Evolutionary conservation across 306 rosid genomes (phyloP).

Genomic region (Cicer yamashitae): DNA sequence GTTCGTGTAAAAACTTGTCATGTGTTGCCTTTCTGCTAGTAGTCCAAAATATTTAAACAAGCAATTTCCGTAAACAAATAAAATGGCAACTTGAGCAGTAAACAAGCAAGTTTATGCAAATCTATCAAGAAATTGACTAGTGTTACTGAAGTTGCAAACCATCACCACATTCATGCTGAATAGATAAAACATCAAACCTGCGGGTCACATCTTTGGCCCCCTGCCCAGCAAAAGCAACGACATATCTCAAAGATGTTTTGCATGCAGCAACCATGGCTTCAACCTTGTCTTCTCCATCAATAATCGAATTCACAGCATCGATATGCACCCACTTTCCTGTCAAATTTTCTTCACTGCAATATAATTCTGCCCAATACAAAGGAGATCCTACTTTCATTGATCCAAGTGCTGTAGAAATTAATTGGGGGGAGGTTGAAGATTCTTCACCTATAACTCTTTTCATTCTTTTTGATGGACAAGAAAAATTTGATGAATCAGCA

Average conservation of each 20-base stretch:
- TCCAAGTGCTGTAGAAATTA: slow-evolving; percentile 82
- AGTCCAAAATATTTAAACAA: slow-evolving; percentile 30
- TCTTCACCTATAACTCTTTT: slow-evolving; percentile 61
- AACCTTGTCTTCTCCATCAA: slow-evolving; percentile 88
- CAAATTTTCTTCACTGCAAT: slow-evolving; percentile 84
- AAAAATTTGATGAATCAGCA: slow-evolving; percentile 43
- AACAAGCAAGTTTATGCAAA: slow-evolving; percentile 28
- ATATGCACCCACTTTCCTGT: slow-evolving; percentile 97
- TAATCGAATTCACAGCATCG: slow-evolving; percentile 78
- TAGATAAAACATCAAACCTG: slow-evolving; percentile 64
- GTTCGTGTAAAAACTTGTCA: slow-evolving; percentile 6
- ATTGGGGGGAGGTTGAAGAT: slow-evolving; percentile 56
- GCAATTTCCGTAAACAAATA: slow-evolving; percentile 33
- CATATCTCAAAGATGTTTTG: slow-evolving; percentile 86
- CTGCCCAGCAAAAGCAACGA: slow-evolving; percentile 89
- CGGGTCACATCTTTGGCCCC: slow-evolving; percentile 98
- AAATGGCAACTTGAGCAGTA: slow-evolving; percentile 29
- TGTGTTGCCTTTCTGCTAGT: slow-evolving; percentile 7
- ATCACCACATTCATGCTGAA: slow-evolving; percentile 24
- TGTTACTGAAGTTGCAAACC: slow-evolving; percentile 9
- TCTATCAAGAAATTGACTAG: slow-evolving; percentile 23
- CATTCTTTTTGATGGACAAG: slow-evolving; percentile 57
- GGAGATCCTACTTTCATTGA: slow-evolving; percentile 84
- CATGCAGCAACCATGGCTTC: slow-evolving; percentile 89
- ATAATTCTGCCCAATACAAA: slow-evolving; percentile 94